Evolutionary conservation across 2,329 filamentous ascomycete species (phyloP), one percentile per base, ranked within the genome.

Genomic region (Trichocomaceae sp.): DNA sequence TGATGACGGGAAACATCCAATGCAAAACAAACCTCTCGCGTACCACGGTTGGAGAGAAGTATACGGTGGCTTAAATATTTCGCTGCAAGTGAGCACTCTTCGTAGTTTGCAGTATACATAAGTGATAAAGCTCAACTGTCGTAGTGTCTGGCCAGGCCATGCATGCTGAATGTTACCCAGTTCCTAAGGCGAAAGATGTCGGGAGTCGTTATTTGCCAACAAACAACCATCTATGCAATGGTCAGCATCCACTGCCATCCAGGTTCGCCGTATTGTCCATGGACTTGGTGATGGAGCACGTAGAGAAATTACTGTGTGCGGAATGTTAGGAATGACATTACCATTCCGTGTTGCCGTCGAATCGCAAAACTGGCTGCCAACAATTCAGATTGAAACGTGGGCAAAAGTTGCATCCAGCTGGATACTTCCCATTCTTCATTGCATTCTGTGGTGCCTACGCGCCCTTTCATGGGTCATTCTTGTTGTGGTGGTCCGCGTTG

Each of bases 1-100:
- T 83, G 82, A 85, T 80, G 80, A 85, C 77, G 81, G 83, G 83
- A 83, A 73, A 78, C 72, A 71, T 69, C 58, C 39, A 42, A 39
- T 17, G 35, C 35, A 39, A 39, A 19, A 39, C 15, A 37, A 37
- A 10, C 13, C 33, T 13, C 33, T 37, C 33, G 33, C 33, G 33
- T 37, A 39, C 35, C 39, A 42, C 22, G 17, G 5, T 5, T 42
- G 17, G 39, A 22, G 10, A 35, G 13, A 52, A 46, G 50, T 52
- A 52, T 46, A 39, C 7, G 49, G 29, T 52, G 50, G 41, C 50
- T 52, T 46, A 52, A 26, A 52, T 46, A 37, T 10, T 37, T 35
- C 39, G 13, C 29, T 23, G 5, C 41, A 13, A 52, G 50, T 46
- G 45, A 37, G 41, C 29, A 35, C 19, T 12, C 23, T 19, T 45